Base-by-base conservation (phyloP, 768 basidiomycete species). In the Leucocoprinus sp. region DNA sequence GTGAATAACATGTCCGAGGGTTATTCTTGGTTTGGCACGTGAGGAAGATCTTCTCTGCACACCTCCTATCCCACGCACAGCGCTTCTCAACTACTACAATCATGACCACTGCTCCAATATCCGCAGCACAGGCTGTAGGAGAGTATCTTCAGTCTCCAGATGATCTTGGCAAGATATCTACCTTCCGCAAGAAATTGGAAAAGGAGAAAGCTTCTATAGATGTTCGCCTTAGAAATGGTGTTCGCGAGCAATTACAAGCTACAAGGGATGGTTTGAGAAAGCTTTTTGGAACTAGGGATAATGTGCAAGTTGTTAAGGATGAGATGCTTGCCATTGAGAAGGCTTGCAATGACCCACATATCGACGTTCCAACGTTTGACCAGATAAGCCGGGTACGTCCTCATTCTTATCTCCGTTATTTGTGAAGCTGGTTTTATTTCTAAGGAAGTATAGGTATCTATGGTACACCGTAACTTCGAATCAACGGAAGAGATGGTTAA, bases 161-260 rank as follows among this genome's bases (percentile, higher is more conserved):
- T 56, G 93, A 96, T 65, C 84, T 98, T 45, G 68, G 80, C 53
- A 96, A 96, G 64, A 78, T 97, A 26, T 74, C 78, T 1, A 78
- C 90, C 0, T 91, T 90, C 58, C 78, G 91, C 51, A 95, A 93
- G 70, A 93, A 93, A 57, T 75, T 97, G 35, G 84, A 93, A 64
- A 97, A 97, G 64, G 95, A 98, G 64, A 95, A 96, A 64, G 82
- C 91, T 0, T 89, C 91, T 7, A 87, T 98, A 50, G 90, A 96
- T 57, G 82, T 84, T 3, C 77, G 92, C 56, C 78, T 98, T 37
- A 86, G 92, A 58, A 84, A 76, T 45, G 90, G 92, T 8, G 92
- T 95, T 53, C 91, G 87, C 62, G 89, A 93, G 49, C 95, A 98
- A 60, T 72, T 99, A 15, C 84, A 91, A 55, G 80, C 89, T 1